Percentiles rank a stretch among this genome's conserved stretches.
These are phyloP conservation scores for Xylariaceae sp. DNA, from an alignment of 2,329 filamentous ascomycete genomes.

Conservation along the genomic window DNA sequence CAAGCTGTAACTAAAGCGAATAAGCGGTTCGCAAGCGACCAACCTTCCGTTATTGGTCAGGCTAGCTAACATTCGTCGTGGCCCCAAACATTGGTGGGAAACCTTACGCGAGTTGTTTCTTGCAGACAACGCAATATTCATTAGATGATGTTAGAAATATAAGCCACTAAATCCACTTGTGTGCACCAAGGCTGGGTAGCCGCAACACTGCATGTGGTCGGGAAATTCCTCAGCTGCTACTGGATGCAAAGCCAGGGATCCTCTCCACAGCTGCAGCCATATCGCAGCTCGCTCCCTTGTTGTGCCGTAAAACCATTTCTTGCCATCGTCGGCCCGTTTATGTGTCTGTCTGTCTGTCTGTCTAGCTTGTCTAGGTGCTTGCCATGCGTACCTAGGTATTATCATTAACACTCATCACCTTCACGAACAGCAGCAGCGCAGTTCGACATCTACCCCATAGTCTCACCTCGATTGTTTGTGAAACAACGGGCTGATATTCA, in stretches of 20 bases:
- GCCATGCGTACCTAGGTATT: too few species aligned
- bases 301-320: not conserved
- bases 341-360: not conserved
- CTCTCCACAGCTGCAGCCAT: slow-evolving; percentile 21
- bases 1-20: not conserved
- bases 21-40: not conserved
- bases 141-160: slow-evolving; percentile 19
- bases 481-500: not conserved
- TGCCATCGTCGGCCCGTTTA: not conserved
- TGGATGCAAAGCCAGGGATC: slow-evolving; percentile 7
- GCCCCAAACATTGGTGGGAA: not conserved
- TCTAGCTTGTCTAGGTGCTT: too few species aligned
- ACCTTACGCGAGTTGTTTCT: not conserved
- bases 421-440: too few species aligned
- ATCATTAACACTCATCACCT: too few species aligned
- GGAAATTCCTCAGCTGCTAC: slow-evolving; percentile 4
- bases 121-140: not conserved
- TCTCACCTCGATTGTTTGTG: not conserved
- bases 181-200: slow-evolving; percentile 22
- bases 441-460: too few species aligned
- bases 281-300: slow-evolving; percentile 6
- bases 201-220: slow-evolving; percentile 16
- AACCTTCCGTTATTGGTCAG: not conserved
- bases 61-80: not conserved
- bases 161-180: slow-evolving; percentile 14